Percentiles rank a stretch among this genome's conserved stretches.
Conservation (phyloP, 108 stramenopile genomes). For the Cyclotella sp. region DNA sequence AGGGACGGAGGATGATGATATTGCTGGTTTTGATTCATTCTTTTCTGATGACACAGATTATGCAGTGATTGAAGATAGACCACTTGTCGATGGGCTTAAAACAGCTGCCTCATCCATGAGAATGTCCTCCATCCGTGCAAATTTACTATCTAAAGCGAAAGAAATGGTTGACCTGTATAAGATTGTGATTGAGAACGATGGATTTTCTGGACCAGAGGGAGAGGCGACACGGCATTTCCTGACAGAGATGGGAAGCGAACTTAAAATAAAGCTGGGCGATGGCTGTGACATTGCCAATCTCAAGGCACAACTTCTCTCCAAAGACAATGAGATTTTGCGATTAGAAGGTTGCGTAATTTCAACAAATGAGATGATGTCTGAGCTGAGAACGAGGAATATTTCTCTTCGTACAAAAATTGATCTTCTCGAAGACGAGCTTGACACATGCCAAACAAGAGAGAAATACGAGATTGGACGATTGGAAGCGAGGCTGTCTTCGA, state of each 20-base stretch:
- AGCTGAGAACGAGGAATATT: background rate
- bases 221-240: slow-evolving; percentile 4
- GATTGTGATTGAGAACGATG: background rate
- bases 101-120: background rate
- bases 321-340: background rate
- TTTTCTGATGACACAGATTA: background rate
- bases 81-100: background rate
- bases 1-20: background rate
- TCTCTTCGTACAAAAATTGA: slow-evolving; percentile 1
- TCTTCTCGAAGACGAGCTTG: slow-evolving; percentile 8
- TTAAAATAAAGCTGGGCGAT: background rate
- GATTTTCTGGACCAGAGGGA: slow-evolving; percentile 5
- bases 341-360: background rate
- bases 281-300: slow-evolving; percentile 1
- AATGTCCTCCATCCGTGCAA: background rate
- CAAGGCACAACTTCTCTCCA: background rate
- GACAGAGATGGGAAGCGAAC: background rate
- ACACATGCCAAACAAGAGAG: background rate
- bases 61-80: background rate
- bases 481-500: slow-evolving; percentile 5
- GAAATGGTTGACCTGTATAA: background rate
- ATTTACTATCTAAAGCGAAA: background rate
- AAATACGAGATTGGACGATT: slow-evolving; percentile 10
- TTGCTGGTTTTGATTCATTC: background rate
- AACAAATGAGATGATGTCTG: slow-evolving; percentile 2